These are phyloP conservation scores for Petrea volubilis DNA, from an alignment of 257 asterid species.

Conservation along the genomic window DNA sequence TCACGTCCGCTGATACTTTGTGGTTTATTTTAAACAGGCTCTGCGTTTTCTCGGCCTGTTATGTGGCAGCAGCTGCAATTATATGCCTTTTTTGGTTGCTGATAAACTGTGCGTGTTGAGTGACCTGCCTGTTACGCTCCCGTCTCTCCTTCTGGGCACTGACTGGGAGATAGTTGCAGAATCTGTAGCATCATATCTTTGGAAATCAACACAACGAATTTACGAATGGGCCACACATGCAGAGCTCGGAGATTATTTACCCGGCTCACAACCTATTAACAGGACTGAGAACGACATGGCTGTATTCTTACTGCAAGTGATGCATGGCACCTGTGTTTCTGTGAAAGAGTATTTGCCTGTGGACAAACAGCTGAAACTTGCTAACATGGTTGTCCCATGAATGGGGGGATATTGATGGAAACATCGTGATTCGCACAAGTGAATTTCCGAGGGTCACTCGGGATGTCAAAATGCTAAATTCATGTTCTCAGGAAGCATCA, in stretches of 20 bases:
- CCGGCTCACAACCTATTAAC: constrained; percentile 44
- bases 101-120: constrained; percentile 60
- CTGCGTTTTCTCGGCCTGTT: constrained; percentile 74
- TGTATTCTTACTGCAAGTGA: constrained; percentile 51
- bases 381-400: constrained; percentile 52
- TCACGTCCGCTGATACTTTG: not conserved
- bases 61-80: constrained; percentile 75
- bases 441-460: too few relatives aligned
- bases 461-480: too few relatives aligned
- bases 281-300: constrained; percentile 49
- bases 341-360: constrained; percentile 58
- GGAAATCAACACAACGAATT: constrained; percentile 57
- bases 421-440: too few relatives aligned
- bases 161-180: constrained; percentile 63
- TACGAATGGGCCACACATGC: constrained; percentile 48
- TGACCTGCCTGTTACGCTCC: constrained; percentile 73
- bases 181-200: constrained; percentile 49
- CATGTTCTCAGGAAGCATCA: not conserved
- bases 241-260: constrained; percentile 24
- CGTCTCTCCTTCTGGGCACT: constrained; percentile 52
- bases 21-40: constrained; percentile 51
- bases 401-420: too few relatives aligned
- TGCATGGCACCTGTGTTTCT: constrained; percentile 56
- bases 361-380: constrained; percentile 71
- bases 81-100: constrained; percentile 66